These are phyloP conservation scores for Phytophthora citricola DNA, from an alignment of 352 stramenopile genomes.

Conservation along the genomic window DNA sequence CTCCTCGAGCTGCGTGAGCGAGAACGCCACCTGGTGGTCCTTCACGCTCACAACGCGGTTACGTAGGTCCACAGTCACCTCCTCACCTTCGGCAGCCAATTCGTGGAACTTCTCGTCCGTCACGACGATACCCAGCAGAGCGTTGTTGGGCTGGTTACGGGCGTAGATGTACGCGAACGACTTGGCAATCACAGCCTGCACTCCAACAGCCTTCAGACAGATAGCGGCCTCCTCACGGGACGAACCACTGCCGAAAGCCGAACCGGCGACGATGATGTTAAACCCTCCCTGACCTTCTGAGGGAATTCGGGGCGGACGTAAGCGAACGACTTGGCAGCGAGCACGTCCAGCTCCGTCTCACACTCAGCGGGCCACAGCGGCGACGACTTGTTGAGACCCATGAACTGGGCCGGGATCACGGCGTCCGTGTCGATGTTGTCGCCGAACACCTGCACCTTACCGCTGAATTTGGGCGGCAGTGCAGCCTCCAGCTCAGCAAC, in stretches of 20 bases:
- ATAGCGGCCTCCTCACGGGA: slow-evolving; percentile 83
- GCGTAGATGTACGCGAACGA: slow-evolving; percentile 90
- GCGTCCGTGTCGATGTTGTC: slow-evolving; percentile 87
- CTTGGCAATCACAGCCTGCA: slow-evolving; percentile 86
- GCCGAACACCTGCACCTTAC: slow-evolving; percentile 76
- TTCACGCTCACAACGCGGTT: slow-evolving; percentile 69
- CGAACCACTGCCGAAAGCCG: slow-evolving; percentile 78
- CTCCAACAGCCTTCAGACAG: slow-evolving; percentile 80
- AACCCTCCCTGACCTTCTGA: slow-evolving; percentile 68
- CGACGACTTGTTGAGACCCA: slow-evolving; percentile 82
- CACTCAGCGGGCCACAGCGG: slow-evolving; percentile 82
- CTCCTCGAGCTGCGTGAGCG: slow-evolving; percentile 80
- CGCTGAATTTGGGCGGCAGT: slow-evolving; percentile 62
- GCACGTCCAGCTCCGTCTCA: slow-evolving; percentile 80
- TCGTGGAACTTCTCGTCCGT: slow-evolving; percentile 85
- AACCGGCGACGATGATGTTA: slow-evolving; percentile 83
- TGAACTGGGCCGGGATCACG: slow-evolving; percentile 84
- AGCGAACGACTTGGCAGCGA: slow-evolving; percentile 82
- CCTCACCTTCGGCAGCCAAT: slow-evolving; percentile 65
- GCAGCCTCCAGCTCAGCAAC: slow-evolving; percentile 63
- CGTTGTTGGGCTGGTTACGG: slow-evolving; percentile 87
- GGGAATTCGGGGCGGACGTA: slow-evolving; percentile 85
- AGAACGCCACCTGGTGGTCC: slow-evolving; percentile 71
- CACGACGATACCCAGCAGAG: slow-evolving; percentile 80
- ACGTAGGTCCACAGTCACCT: slow-evolving; percentile 76